Conservation (phyloP, 2,329 filamentous ascomycete species). For the Trichophyton schoenleinii region DNA sequence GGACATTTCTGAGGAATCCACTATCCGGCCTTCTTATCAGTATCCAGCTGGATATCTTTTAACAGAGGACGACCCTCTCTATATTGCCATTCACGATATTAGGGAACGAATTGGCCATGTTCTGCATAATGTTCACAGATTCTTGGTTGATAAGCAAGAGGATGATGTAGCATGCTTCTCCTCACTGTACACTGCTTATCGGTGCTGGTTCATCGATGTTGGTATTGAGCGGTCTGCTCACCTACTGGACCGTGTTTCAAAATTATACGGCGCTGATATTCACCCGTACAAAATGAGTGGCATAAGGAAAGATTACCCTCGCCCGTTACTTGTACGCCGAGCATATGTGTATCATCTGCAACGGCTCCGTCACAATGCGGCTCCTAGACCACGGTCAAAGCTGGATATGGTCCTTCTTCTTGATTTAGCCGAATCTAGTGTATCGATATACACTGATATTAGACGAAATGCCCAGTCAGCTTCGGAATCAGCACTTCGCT, state of each 20-base stretch:
- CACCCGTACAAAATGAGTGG: slow-evolving; percentile 91
- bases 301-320: slow-evolving; percentile 79
- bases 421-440: slow-evolving; percentile 77
- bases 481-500: slow-evolving; percentile 85
- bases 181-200: slow-evolving; percentile 78
- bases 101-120: slow-evolving; percentile 69
- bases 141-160: slow-evolving; percentile 71
- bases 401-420: slow-evolving; percentile 74
- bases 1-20: slow-evolving; percentile 45
- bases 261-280: slow-evolving; percentile 75
- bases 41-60: slow-evolving; percentile 84
- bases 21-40: slow-evolving; percentile 67
- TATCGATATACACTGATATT: slow-evolving; percentile 89
- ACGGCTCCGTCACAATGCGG: slow-evolving; percentile 84
- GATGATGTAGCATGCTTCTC: slow-evolving; percentile 96
- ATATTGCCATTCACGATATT: slow-evolving; percentile 64
- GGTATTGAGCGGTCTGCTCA: slow-evolving; percentile 93
- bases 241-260: slow-evolving; percentile 72
- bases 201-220: slow-evolving; percentile 95
- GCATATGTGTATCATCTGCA: slow-evolving; percentile 92
- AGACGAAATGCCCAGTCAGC: slow-evolving; percentile 86
- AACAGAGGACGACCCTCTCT: slow-evolving; percentile 49
- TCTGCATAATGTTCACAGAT: slow-evolving; percentile 71
- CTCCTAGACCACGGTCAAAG: slow-evolving; percentile 75
- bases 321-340: slow-evolving; percentile 79